Evolutionary conservation across 352 stramenopile genomes (phyloP), one percentile per base, ranked within the genome.

Genomic region (Globisporangium nunn): DNA sequence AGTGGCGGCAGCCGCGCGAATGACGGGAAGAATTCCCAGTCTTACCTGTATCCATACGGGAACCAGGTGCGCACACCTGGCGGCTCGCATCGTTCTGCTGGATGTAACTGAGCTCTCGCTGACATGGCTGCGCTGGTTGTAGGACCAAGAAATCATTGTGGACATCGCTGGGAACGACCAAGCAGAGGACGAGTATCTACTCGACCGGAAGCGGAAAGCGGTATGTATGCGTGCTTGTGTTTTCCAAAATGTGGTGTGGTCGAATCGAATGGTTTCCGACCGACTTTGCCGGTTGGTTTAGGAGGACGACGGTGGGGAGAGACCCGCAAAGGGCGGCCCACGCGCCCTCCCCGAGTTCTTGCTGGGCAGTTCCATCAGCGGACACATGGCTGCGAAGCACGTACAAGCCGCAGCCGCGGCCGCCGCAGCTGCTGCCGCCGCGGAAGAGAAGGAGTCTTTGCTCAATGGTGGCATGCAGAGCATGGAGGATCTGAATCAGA

Each of bases 91-190:
- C 23, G 11, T 52, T 45, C 30, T 48, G 31, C 11, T 56, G 29
- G 23, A 23, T 23, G 23, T 23, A 23, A 1, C 23, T 50, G 41
- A 11, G 28, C 11, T 23, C 23, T 23, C 23, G 5, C 18, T 43
- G 17, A 12, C 14, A 18, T n/a, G n/a, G 30, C 23, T 48, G 23
- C 11, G 2, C 12, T 14, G 29, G 5, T 14, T 12, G 6, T 50
- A 77, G 65, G 84, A 91, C n/a, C 70, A 88, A 59, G 81, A 94
- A 54, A 94, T 94, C 58, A 81, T 94, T 23, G 81, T 94, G 41
- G 84, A 94, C 59, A 94, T 94, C 52, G 80, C 76, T 43, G 78
- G 76, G 6, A 90, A 81, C 31, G 74, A 89, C 55, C 74, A 88
- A 50, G 68, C 59, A 8, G 81, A 91, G 29, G 81, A 94, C 52